Conservation (phyloP, 139 green algal genomes). For the Microglena sp. region DNA sequence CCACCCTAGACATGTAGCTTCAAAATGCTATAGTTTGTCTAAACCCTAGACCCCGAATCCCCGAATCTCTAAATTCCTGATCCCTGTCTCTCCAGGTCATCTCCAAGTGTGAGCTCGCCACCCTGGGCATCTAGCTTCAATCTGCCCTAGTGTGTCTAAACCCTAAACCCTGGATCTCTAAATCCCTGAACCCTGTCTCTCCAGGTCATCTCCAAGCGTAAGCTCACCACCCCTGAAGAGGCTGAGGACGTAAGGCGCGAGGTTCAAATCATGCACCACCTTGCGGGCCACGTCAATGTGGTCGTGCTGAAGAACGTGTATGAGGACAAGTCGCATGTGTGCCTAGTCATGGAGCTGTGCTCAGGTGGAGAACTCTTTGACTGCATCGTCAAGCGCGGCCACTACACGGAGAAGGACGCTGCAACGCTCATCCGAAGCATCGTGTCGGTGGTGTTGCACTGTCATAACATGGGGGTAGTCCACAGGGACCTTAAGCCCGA, state of each 20-base stretch:
- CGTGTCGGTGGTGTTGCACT: conserved; percentile 77
- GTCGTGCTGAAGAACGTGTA: conserved; percentile 50
- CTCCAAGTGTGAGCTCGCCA: conserved; percentile 86
- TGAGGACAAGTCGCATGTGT: conserved; percentile 77
- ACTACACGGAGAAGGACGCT: conserved; percentile 84
- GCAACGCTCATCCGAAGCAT: conserved; percentile 50
- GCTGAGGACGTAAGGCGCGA: conserved; percentile 90
- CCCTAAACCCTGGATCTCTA: too few relatives aligned
- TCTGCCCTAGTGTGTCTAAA: too few relatives aligned
- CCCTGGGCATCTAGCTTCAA: too few relatives aligned
- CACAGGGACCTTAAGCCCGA: conserved; percentile 82
- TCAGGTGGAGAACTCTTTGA: conserved; percentile 95
- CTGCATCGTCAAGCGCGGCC: conserved; percentile 71
- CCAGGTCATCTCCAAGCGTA: conserved; percentile 88
- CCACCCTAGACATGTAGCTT: too few relatives aligned
- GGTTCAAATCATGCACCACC: conserved; percentile 69
- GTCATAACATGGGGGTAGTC: conserved; percentile 83
- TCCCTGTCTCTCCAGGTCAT: too few relatives aligned
- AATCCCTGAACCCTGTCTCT: too few relatives aligned
- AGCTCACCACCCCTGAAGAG: conserved; percentile 79
- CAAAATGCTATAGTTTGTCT: too few relatives aligned
- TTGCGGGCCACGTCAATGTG: conserved; percentile 43
- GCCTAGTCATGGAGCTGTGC: conserved; percentile 89
- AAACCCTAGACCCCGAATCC: too few relatives aligned
- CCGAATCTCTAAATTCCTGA: too few relatives aligned